Evolutionary conservation across 208 protist species (phyloP).

Genomic region (Leishmania martiniquensis): DNA sequence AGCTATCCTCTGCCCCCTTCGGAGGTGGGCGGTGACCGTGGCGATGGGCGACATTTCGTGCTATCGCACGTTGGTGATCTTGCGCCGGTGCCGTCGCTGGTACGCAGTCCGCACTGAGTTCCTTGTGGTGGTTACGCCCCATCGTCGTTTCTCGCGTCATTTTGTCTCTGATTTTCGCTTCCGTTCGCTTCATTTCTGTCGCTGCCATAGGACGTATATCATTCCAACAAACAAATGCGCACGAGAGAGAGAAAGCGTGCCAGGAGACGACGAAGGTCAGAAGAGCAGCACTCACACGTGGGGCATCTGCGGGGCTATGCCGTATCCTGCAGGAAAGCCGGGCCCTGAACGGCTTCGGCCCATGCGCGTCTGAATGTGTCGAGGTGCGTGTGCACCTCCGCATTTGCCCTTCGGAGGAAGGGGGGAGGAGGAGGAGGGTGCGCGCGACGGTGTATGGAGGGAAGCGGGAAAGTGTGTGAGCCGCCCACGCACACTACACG

Average conservation of each 20-base stretch:
- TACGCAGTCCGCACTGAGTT: too few species aligned
- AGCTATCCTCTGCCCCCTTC: background rate
- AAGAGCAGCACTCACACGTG: too few species aligned
- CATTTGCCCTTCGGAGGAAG: background rate
- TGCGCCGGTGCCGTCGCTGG: background rate
- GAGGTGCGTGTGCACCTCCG: background rate
- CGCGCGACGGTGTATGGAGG: too few species aligned
- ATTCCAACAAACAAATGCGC: too few species aligned
- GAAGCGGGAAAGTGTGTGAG: too few species aligned
- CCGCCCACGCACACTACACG: background rate
- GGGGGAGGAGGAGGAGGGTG: background rate
- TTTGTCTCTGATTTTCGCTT: background rate
- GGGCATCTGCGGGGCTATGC: background rate
- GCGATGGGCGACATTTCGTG: background rate
- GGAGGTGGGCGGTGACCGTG: background rate
- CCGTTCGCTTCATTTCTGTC: constrained; percentile 1
- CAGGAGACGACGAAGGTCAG: too few species aligned
- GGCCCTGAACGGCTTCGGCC: background rate
- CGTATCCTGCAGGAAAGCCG: background rate
- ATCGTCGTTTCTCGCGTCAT: background rate
- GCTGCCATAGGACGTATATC: too few species aligned
- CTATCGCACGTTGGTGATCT: background rate
- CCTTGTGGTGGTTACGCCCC: too few species aligned
- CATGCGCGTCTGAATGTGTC: too few species aligned
- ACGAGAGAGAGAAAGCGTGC: background rate